Base-by-base conservation (phyloP, 2,329 filamentous ascomycete genomes). In the Blastomyces gilchristii region DNA sequence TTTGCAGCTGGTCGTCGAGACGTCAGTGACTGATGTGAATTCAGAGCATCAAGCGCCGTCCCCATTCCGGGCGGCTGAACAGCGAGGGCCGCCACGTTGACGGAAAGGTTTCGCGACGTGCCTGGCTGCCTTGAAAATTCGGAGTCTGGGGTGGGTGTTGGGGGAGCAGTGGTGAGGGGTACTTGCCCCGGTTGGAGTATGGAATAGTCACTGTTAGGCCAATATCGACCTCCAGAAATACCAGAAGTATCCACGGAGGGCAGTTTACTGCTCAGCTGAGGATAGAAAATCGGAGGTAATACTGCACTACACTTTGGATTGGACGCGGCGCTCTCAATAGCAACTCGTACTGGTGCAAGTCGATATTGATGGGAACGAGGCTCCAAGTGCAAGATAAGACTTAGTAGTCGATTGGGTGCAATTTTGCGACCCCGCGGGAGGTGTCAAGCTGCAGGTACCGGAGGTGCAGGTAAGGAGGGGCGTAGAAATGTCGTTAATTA, bases 1-100 rank as follows among this genome's bases (percentile, higher is more conserved):
- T 83, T 84, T 66, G 87, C 85, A 71, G 87, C 87, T 71, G 86
- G 84, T 75, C 88, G 84, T 71, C 88, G 84, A 74, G 86, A 82
- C 68, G 86, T 84, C 73, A 91, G 86, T 78, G 87, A 88, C 72
- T 82, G 80, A 69, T 83, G 81, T 70, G 81, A 79, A 74, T 81
- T 81, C 78, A 87, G 82, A 73, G 79, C 78, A 74, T 86, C 83
- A 72, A 84, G 76, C 72, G 81, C 80, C 73, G 83, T 78, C 77
- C 84, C 82, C 84, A 87, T 87, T 73, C 81, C 83, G 72, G 81
- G 77, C 73, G 82, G 80, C 70, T 81, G 82, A 70, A 83, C 79
- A 72, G 84, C 82, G 70, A 83, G 81, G 73, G 84, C 80, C 79
- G 84, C 84, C 84, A 87, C 82, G 77, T 79, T 85, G 79, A 75